Conservation (phyloP, 371 early-diverging fungal species). For the Catenaria anguillulae region DNA sequence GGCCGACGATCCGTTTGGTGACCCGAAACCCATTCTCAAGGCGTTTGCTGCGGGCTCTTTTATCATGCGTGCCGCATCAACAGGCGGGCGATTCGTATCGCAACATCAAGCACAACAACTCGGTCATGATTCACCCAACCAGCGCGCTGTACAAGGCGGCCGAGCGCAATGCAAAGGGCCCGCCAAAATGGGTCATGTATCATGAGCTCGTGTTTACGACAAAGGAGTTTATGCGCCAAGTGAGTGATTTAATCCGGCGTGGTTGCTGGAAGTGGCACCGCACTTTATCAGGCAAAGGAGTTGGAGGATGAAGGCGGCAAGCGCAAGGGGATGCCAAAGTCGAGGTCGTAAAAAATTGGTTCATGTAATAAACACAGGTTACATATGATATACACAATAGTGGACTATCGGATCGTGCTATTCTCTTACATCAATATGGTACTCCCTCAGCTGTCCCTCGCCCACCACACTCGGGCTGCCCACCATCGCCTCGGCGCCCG, state of each 20-base stretch:
- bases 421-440: too few species aligned
- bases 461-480: conserved; percentile 49
- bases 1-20: conserved; percentile 50
- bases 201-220: conserved; percentile 85
- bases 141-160: conserved; percentile 22
- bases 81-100: conserved; percentile 72
- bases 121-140: conserved; percentile 86
- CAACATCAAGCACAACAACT: conserved; percentile 78
- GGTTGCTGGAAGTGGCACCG: conserved; percentile 86
- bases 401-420: too few species aligned
- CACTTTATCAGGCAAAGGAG: conserved; percentile 74
- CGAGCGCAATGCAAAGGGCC: conserved; percentile 26
- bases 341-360: too few species aligned
- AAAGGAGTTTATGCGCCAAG: conserved; percentile 88
- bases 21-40: conserved; percentile 65
- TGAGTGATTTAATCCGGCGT: conserved; percentile 82
- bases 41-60: conserved; percentile 89
- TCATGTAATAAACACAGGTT: too few species aligned
- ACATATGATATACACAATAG: too few species aligned
- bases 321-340: too few species aligned
- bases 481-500: conserved; percentile 71
- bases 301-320: conserved; percentile 40
- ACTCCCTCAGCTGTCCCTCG: too few species aligned
- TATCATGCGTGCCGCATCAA: conserved; percentile 71
- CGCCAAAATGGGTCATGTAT: conserved; percentile 74